Base-by-base conservation (phyloP, 495 filamentous ascomycete genomes). In the Lasiosphaeria miniovina region DNA sequence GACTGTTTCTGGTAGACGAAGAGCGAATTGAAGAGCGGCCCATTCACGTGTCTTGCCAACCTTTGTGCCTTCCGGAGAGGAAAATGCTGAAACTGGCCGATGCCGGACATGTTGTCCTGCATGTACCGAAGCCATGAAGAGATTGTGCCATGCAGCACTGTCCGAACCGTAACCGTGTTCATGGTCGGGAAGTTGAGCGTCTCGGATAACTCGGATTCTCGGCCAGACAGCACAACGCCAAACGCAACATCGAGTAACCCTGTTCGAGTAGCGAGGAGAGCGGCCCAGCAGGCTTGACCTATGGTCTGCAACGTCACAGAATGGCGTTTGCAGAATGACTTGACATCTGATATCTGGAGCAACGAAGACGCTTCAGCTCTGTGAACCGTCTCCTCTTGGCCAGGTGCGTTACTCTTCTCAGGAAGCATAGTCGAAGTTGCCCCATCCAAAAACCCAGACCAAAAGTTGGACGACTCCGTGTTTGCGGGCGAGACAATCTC, bases 101-200 rank as follows among this genome's bases (percentile, higher is more conserved):
- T 71, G n/a, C 65, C 71, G 12, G 79, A 77, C 62, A 78, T 77
- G 36, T 85, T 84, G 5, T 82, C 75, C 61, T 90, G 88, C 69
- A 87, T 80, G 65, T 89, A 86, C 32, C 69, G 69, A 36, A 90
- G 71, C 81, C 90, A 87, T 17, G 85, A 80, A 7, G 57, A 60
- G 4, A 80, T 69, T 0, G 72, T 79, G 17, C 89, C 89, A 61
- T 90, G 86, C 10, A 90, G 65, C 4, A 90, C 73, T 11, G 79
- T 74, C 11, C 89, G 75, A 1, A 90, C 72, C 0, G 84, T 79
- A 0, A 91, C 82, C 0, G 89, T 91, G 62, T 90, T 91, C 87
- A 91, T 91, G 4, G 86, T 84, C 7, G 89, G 89, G 63, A 91
- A 91, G 64, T 89, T 74, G n/a, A 89, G 67, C 15, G 79, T 68